Percentiles rank a stretch among this genome's conserved stretches.
phyloP scores from a whole-genome alignment of 768 basidiomycete genomes.

The Saitozyma sp. region DNA sequence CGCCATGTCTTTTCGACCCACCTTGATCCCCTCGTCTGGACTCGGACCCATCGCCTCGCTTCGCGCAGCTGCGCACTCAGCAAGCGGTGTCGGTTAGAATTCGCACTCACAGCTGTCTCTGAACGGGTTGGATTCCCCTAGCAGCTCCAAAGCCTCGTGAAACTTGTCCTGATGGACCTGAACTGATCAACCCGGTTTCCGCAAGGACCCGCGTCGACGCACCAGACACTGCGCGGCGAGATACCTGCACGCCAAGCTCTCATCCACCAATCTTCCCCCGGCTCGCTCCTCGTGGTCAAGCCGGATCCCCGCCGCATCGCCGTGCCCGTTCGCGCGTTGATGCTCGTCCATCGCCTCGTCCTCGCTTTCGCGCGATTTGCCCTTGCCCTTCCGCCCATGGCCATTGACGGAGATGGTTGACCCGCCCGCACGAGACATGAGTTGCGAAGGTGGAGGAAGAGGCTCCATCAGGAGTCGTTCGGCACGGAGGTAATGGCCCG shows the following conservation, averaged over 20 bases:
- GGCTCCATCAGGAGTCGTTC: conserved; percentile 87
- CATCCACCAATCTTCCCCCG: conserved; percentile 75
- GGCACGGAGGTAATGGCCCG: conserved; percentile 90
- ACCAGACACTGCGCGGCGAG: conserved; percentile 94
- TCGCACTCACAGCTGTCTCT: conserved; percentile 62
- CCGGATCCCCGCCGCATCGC: background rate
- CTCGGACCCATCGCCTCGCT: conserved; percentile 54
- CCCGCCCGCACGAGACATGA: background rate
- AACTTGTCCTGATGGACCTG: conserved; percentile 86
- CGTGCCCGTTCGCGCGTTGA: background rate
- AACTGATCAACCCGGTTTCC: conserved; percentile 7
- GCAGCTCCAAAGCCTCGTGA: conserved; percentile 84
- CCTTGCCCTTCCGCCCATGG: conserved; percentile 33
- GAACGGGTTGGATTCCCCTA: conserved; percentile 91
- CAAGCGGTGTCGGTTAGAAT: background rate
- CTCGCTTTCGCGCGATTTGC: conserved; percentile 13
- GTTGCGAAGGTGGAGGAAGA: conserved; percentile 60
- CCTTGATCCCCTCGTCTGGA: conserved; percentile 92
- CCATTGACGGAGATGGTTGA: conserved; percentile 3
- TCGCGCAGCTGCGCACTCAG: background rate
- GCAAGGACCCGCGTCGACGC: conserved; percentile 13
- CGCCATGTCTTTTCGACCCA: conserved; percentile 46
- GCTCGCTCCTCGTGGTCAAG: conserved; percentile 41
- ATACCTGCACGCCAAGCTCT: conserved; percentile 93
- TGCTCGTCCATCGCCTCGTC: conserved; percentile 1